Evolutionary conservation across 148 eudicot species (phyloP).

Genomic region (Fagopyrum tataricum): DNA sequence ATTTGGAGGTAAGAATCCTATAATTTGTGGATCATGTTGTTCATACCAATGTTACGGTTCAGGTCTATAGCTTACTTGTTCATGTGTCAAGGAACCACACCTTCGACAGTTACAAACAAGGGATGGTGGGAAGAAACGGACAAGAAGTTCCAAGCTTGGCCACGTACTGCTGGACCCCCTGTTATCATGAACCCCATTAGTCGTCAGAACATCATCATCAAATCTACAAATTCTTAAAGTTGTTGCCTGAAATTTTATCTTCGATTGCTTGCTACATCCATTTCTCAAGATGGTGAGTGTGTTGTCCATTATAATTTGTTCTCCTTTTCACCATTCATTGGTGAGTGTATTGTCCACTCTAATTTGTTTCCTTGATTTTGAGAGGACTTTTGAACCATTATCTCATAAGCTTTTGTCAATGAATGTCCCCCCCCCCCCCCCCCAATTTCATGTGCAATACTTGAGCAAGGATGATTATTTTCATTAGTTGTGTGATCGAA

Average conservation of each 20-base stretch:
- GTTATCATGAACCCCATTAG: conserved; percentile 45
- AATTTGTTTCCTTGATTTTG: not conserved
- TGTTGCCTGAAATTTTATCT: conserved; percentile 3
- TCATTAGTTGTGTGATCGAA: not conserved
- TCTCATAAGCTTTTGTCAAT: too few species aligned
- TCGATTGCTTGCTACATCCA: not conserved
- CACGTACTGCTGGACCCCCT: conserved; percentile 42
- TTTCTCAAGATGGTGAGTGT: not conserved
- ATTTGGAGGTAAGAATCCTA: conserved; percentile 31
- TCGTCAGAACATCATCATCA: conserved; percentile 43
- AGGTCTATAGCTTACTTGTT: not conserved
- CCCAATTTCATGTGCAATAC: not conserved
- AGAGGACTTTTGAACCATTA: not conserved
- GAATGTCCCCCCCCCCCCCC: not conserved
- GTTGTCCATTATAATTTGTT: not conserved
- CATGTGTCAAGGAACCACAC: conserved; percentile 29
- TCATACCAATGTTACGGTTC: not conserved
- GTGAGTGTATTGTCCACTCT: not conserved
- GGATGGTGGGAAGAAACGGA: conserved; percentile 39
- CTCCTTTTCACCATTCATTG: not conserved
- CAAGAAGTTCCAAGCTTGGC: conserved; percentile 42
- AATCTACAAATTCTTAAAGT: conserved; percentile 23
- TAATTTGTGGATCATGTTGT: not conserved
- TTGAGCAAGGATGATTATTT: not conserved
- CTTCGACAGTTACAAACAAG: conserved; percentile 26